Evolutionary conservation across 1,284 basidiomycete genomes (phyloP), one percentile per base, ranked within the genome.

Genomic region (Cutaneotrichosporon sp.): DNA sequence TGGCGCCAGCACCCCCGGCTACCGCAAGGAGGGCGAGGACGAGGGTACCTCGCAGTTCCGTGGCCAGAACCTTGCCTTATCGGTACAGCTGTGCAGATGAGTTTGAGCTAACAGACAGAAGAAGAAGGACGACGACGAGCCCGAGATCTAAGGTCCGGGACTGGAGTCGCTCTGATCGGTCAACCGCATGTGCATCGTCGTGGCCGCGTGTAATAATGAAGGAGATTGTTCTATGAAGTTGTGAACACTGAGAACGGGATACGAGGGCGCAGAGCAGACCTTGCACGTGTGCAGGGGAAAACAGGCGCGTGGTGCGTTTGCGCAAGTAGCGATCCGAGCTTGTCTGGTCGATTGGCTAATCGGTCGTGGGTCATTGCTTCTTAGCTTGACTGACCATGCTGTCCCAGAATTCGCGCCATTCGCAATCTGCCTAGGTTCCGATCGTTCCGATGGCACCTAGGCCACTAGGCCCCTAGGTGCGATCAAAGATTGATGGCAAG

Each of bases 1-100:
- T 8, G 74, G 74, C 22, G 67, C 69, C 50, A 71, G 69, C 60
- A 75, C 74, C 9, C 74, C 74, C 34, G 74, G 74, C 7, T 75
- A 75, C 66, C 71, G 74, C 61, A 70, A 68, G 52, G 71, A 73
- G 53, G 72, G 67, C n/a, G 74, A 72, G 21, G 46, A 64, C 51
- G 65, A 66, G 56, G 11, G 34, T 13, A 64, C 32, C 56, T 32
- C 31, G 46, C 65, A 64, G 60, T 67, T 67, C 66, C 61, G 66
- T 50, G 66, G 66, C 58, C 66, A 67, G 61, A 67, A 67, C 61
- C 66, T 67, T 59, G 46, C 32, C 51, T 62, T 67, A 63, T 60
- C 66, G 30, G 53, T 57, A 31, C 36, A 46, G 36, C 26, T 55
- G 6, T 26, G n/a, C 26, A 16, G n/a, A 31, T 30, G n/a, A 22